Percentiles rank a stretch among this genome's conserved stretches.
Evolutionary conservation across 2,329 filamentous ascomycete genomes (phyloP).

Genomic region (Calonectria hongkongensis): DNA sequence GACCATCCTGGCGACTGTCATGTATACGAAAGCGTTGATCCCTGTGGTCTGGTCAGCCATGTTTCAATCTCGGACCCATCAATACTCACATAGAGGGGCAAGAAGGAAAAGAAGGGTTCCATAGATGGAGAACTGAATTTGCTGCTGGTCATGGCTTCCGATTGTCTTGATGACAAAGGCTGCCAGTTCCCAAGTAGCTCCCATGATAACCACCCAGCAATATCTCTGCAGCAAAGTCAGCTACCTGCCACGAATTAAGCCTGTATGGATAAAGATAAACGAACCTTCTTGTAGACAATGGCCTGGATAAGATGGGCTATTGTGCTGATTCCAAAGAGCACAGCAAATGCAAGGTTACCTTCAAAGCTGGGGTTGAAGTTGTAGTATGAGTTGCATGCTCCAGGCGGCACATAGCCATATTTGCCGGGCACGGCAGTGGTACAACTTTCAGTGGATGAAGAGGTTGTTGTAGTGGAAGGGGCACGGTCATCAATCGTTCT

Average conservation of each 20-base stretch:
- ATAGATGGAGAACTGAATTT: constrained; percentile 55
- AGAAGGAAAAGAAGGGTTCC: constrained; percentile 63
- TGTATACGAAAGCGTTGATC: constrained; percentile 68
- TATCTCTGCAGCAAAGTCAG: constrained; percentile 52
- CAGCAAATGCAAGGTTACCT: constrained; percentile 58
- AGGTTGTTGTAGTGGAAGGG: constrained; percentile 58
- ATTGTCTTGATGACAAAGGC: constrained; percentile 62
- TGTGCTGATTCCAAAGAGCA: constrained; percentile 56
- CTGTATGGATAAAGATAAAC: neutral
- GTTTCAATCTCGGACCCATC: no score
- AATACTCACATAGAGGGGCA: constrained; percentile 62
- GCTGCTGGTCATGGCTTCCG: constrained; percentile 62
- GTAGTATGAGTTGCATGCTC: constrained; percentile 59
- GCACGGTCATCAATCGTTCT: constrained; percentile 37
- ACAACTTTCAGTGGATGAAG: constrained; percentile 55
- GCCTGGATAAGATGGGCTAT: constrained; percentile 56
- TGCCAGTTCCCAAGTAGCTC: constrained; percentile 61
- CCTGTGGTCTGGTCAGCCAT: constrained; percentile 49
- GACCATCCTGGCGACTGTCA: constrained; percentile 64
- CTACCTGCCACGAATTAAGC: neutral
- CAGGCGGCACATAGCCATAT: constrained; percentile 57
- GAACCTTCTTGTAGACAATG: constrained; percentile 57
- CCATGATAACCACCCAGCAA: constrained; percentile 65
- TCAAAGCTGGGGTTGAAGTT: constrained; percentile 58
- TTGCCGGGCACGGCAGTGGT: constrained; percentile 58